A percentile compares a stretch with the other conserved stretches of the same genome.
phyloP scores from a whole-genome alignment of 805 yeast genomes.

The Candida palmyrensis region DNA sequence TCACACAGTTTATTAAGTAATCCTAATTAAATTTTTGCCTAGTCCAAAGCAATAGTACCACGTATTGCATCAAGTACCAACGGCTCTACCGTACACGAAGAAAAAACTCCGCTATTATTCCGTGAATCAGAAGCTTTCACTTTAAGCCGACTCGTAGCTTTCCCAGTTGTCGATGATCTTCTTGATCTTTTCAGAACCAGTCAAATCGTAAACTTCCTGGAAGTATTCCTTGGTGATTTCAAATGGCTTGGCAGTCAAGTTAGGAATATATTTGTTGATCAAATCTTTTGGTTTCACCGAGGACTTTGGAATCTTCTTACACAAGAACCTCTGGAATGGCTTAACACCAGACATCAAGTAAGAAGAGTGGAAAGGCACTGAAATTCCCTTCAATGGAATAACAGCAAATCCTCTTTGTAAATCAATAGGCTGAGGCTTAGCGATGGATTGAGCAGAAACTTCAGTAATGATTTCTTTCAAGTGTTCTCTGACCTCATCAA shows the following conservation, averaged over 20 bases:
- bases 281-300: slow-evolving; percentile 93
- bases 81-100: too few species aligned
- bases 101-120: too few species aligned
- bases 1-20: too few species aligned
- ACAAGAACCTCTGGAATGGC: slow-evolving; percentile 97
- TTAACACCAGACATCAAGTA: slow-evolving; percentile 97
- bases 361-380: slow-evolving; percentile 99
- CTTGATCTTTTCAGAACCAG: slow-evolving; percentile 88
- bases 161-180: slow-evolving; percentile 94
- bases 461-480: slow-evolving; percentile 83
- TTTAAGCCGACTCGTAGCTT: slow-evolving; percentile 53
- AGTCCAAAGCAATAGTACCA: slow-evolving; percentile 8
- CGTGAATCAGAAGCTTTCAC: too few species aligned
- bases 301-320: slow-evolving; percentile 90
- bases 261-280: slow-evolving; percentile 95
- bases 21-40: slow-evolving; percentile 4
- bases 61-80: slow-evolving; percentile 9
- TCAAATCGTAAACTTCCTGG: slow-evolving; percentile 89
- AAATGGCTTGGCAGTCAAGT: slow-evolving; percentile 97
- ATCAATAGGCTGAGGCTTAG: slow-evolving; percentile 95
- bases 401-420: slow-evolving; percentile 98
- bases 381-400: slow-evolving; percentile 95
- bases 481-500: slow-evolving; percentile 87
- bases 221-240: slow-evolving; percentile 94
- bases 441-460: slow-evolving; percentile 72